phyloP scores from a whole-genome alignment of 805 yeast species.

The Tetrapisispora phaffii region DNA sequence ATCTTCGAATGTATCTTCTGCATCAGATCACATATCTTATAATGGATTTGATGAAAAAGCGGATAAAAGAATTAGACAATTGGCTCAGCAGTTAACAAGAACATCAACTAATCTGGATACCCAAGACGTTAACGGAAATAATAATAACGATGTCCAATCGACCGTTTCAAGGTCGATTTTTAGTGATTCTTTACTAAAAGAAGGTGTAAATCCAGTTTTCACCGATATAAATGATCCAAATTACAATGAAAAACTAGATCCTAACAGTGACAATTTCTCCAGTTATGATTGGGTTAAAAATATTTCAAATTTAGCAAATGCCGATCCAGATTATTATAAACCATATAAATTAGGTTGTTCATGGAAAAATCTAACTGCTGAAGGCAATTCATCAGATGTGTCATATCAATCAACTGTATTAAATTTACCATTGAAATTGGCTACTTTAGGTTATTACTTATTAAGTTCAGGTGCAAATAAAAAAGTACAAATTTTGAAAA shows the following conservation, averaged over 20 bases:
- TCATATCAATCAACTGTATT: slow-evolving; percentile 54
- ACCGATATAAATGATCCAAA: slow-evolving; percentile 9
- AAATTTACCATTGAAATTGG: slow-evolving; percentile 33
- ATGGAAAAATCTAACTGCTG: slow-evolving; percentile 48
- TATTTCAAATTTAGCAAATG: slow-evolving; percentile 40
- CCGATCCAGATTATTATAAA: slow-evolving; percentile 54
- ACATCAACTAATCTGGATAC: not conserved
- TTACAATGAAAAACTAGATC: slow-evolving; percentile 43
- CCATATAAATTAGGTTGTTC: slow-evolving; percentile 52
- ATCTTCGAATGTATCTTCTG: not conserved
- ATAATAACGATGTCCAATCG: not conserved
- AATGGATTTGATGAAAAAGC: slow-evolving; percentile 32
- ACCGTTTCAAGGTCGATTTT: slow-evolving; percentile 9
- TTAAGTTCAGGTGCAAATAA: slow-evolving; percentile 18
- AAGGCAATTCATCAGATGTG: slow-evolving; percentile 57
- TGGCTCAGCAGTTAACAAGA: slow-evolving; percentile 34
- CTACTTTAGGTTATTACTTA: slow-evolving; percentile 15
- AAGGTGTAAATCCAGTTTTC: slow-evolving; percentile 22
- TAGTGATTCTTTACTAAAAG: slow-evolving; percentile 6
- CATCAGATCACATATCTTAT: slow-evolving; percentile 12
- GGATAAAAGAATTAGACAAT: slow-evolving; percentile 29
- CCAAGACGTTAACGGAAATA: not conserved
- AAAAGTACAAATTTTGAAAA: slow-evolving; percentile 44
- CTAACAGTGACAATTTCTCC: slow-evolving; percentile 47
- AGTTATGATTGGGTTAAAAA: slow-evolving; percentile 62